phyloP scores from a whole-genome alignment of 345 rosid species.

The Passiflora organensis region DNA sequence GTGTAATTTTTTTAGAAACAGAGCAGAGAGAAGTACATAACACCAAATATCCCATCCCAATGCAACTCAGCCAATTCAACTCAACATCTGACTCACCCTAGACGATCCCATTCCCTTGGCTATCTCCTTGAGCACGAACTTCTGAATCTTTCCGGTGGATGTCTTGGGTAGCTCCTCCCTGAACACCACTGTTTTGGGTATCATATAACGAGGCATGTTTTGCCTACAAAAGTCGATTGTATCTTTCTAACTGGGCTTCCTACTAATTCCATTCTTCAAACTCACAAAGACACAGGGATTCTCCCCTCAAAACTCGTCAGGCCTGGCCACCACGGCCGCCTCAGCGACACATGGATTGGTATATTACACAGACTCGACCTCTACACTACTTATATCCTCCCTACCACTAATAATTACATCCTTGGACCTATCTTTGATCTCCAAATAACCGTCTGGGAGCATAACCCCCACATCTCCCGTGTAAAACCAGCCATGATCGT shows the following conservation, averaged over 20 bases:
- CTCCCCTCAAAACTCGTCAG: constrained; percentile 20
- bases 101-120: constrained; percentile 16
- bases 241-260: too few species aligned
- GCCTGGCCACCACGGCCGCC: constrained; percentile 17
- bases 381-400: constrained; percentile 14
- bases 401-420: constrained; percentile 18
- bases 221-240: constrained; percentile 7
- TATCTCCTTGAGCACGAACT: constrained; percentile 16
- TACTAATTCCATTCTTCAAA: background rate
- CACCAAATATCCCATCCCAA: too few species aligned
- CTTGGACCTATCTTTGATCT: constrained; percentile 16
- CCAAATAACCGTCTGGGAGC: constrained; percentile 13
- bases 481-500: constrained; percentile 8
- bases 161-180: constrained; percentile 24
- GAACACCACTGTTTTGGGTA: constrained; percentile 24
- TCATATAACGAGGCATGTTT: constrained; percentile 25
- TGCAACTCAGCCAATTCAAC: background rate
- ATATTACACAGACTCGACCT: constrained; percentile 10
- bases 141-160: constrained; percentile 23
- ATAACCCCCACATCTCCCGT: constrained; percentile 15
- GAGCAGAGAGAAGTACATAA: too few species aligned
- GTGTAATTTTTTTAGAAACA: too few species aligned
- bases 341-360: constrained; percentile 1
- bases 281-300: constrained; percentile 12
- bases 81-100: constrained; percentile 10